Conservation (phyloP, 352 stramenopile species). For the Pythium brassicae region DNA sequence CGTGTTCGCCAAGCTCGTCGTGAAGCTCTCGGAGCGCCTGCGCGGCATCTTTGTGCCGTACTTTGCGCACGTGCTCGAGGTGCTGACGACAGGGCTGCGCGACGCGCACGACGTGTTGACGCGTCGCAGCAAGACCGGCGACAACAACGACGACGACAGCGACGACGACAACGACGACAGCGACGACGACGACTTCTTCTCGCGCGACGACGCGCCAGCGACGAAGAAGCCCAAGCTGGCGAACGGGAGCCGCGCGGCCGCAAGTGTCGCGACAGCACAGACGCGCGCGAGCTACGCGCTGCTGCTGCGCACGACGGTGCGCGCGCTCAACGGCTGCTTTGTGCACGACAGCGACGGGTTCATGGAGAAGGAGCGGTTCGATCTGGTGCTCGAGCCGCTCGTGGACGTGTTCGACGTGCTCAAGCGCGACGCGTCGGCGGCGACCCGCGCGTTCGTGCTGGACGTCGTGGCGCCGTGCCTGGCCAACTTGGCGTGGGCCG, state of each 20-base stretch:
- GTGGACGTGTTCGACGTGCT: slow-evolving; percentile 77
- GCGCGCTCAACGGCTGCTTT: slow-evolving; percentile 79
- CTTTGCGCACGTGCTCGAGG: slow-evolving; percentile 72
- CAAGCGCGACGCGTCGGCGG: slow-evolving; percentile 26
- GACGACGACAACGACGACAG: slow-evolving; percentile 33
- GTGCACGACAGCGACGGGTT: slow-evolving; percentile 84
- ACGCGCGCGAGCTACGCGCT: slow-evolving; percentile 33
- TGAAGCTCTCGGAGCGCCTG: slow-evolving; percentile 75
- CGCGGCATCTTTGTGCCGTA: slow-evolving; percentile 88
- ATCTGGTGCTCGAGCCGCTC: slow-evolving; percentile 63
- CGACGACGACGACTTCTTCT: slow-evolving; percentile 60
- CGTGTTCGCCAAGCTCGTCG: slow-evolving; percentile 78
- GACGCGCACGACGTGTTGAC: slow-evolving; percentile 48
- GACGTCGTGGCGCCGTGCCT: slow-evolving; percentile 64
- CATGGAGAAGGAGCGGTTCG: slow-evolving; percentile 86
- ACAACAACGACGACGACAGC: slow-evolving; percentile 25
- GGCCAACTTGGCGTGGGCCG: slow-evolving; percentile 80
- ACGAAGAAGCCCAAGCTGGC: slow-evolving; percentile 58
- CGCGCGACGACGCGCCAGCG: slow-evolving; percentile 26
- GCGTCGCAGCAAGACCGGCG: slow-evolving; percentile 30
- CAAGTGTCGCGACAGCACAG: slow-evolving; percentile 12
- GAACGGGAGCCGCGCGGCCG: slow-evolving; percentile 13
- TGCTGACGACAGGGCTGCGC: slow-evolving; percentile 39
- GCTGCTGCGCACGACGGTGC: slow-evolving; percentile 54
- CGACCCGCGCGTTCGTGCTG: slow-evolving; percentile 51